These are phyloP conservation scores for Euphorbia lathyris DNA, from an alignment of 345 rosid genomes.

Conservation along the genomic window DNA sequence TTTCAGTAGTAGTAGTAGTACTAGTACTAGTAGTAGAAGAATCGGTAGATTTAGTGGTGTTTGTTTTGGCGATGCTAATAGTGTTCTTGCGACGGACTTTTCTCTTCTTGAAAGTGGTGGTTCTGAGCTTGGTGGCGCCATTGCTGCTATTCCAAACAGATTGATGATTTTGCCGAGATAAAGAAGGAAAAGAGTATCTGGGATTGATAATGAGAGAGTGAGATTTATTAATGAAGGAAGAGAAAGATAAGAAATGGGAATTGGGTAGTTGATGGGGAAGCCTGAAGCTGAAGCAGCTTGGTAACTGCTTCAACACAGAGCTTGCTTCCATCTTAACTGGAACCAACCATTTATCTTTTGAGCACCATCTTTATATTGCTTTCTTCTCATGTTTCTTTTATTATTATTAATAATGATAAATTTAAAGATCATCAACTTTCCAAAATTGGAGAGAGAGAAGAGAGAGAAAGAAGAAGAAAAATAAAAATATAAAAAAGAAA, in stretches of 20 bases:
- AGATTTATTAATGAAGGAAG: constrained; percentile 36
- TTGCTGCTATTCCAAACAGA: no score
- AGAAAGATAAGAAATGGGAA: constrained; percentile 26
- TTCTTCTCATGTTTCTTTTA: no score
- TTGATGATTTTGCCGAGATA: constrained; percentile 15
- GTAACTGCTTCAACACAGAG: constrained; percentile 41
- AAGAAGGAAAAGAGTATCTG: constrained; percentile 10
- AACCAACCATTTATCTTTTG: neutral
- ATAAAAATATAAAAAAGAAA: no score
- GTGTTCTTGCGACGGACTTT: constrained; percentile 37
- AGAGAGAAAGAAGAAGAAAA: no score
- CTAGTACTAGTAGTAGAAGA: neutral
- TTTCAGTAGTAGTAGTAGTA: no score
- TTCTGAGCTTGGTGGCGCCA: constrained; percentile 21
- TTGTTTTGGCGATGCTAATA: constrained; percentile 11
- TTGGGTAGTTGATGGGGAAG: constrained; percentile 16
- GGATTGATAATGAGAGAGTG: constrained; percentile 24
- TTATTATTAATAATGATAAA: no score
- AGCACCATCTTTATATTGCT: neutral
- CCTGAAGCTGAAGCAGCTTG: constrained; percentile 31
- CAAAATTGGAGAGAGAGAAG: no score
- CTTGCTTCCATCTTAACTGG: constrained; percentile 16
- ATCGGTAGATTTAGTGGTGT: constrained; percentile 25
- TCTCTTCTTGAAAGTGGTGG: constrained; percentile 32
- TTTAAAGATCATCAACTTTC: no score